Evolutionary conservation across 2,329 filamentous ascomycete genomes (phyloP), one percentile per base, ranked within the genome.

Genomic region (Alternaria arbusti): DNA sequence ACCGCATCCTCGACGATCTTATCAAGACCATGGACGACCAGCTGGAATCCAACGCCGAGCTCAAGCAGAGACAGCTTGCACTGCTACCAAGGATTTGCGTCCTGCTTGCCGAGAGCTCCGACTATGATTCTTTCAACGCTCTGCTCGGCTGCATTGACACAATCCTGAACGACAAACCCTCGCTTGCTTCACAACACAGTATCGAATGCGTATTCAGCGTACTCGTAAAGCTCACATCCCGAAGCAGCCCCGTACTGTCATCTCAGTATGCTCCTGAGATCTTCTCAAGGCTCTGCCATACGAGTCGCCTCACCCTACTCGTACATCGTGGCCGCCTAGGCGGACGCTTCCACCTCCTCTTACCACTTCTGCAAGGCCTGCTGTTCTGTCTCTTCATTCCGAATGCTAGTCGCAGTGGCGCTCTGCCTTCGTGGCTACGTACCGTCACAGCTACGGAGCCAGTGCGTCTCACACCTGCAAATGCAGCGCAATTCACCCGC

Each of bases 311-410:
- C 0, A 75, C 89, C 8, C 77, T 90, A 8, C 80, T 84, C n/a
- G 81, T 88, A 12, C 85, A 89, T 69, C 85, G 88, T 22, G 80
- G 84, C 15, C 86, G 87, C 45, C 79, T 90, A 10, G 85, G 86
- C 36, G 87, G 87, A 8, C 86, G 88, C 23, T 86, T 86, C 77
- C 87, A 90, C 70, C 79, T 90, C 11, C 77, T 90, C 15, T 77
- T 89, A 6, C 82, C 84, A 0, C 79, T 86, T 12, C 82, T 90
- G 61, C 85, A 88, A 69, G 78, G 78, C 12, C 82, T 90, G 2
- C 76, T 90, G 2, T 80, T 82, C 57, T 85, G 84, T 54, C 82
- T 90, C 11, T 89, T 89, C 75, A 81, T 80, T 6, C 84, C 82
- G 13, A 81, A 81, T 56, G 70, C 74, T 36, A 63, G 74, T 25